Percentiles rank a stretch among this genome's conserved stretches.
Conservation (phyloP, 2,329 filamentous ascomycete genomes). For the Emericellopsis cladophorae region DNA sequence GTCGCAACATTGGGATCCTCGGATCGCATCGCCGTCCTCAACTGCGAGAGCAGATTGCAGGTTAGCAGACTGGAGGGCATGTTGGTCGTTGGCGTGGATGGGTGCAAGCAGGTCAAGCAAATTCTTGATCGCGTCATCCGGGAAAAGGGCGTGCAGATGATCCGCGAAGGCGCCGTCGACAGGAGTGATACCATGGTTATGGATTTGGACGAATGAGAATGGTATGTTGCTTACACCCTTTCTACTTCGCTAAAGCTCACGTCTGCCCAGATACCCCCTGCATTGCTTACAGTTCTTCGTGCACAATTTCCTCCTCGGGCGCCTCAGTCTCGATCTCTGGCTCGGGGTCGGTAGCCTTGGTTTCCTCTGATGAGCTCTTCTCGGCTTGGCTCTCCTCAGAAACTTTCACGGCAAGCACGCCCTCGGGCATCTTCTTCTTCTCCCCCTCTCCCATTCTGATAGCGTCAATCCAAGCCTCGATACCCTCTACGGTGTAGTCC, state of each 20-base stretch:
- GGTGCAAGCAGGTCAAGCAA: slow-evolving; percentile 72
- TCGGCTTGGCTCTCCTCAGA: slow-evolving; percentile 9
- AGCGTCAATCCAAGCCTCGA: slow-evolving; percentile 84
- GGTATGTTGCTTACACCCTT: slow-evolving; percentile 27
- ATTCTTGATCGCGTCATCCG: slow-evolving; percentile 73
- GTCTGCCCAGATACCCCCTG: neutral
- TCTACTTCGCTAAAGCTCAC: slow-evolving; percentile 14
- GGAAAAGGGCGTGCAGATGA: slow-evolving; percentile 52
- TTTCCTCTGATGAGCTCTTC: slow-evolving; percentile 9
- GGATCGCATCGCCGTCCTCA: slow-evolving; percentile 65
- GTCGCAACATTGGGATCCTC: slow-evolving; percentile 65
- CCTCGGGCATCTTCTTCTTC: slow-evolving; percentile 62
- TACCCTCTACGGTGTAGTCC: slow-evolving; percentile 42
- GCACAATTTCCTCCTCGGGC: slow-evolving; percentile 10
- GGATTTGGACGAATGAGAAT: slow-evolving; percentile 30
- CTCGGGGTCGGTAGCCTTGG: slow-evolving; percentile 11
- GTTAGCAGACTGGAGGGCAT: slow-evolving; percentile 75
- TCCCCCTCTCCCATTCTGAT: slow-evolving; percentile 78
- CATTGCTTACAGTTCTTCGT: slow-evolving; percentile 11
- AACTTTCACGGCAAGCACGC: slow-evolving; percentile 31
- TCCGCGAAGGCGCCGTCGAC: slow-evolving; percentile 41
- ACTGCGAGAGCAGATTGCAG: slow-evolving; percentile 85
- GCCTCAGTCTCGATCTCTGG: slow-evolving; percentile 13
- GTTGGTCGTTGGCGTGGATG: slow-evolving; percentile 84
- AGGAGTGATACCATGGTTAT: slow-evolving; percentile 34